These are phyloP conservation scores for Claviceps pazoutovae DNA, from an alignment of 2,329 filamentous ascomycete species.

Conservation along the genomic window DNA sequence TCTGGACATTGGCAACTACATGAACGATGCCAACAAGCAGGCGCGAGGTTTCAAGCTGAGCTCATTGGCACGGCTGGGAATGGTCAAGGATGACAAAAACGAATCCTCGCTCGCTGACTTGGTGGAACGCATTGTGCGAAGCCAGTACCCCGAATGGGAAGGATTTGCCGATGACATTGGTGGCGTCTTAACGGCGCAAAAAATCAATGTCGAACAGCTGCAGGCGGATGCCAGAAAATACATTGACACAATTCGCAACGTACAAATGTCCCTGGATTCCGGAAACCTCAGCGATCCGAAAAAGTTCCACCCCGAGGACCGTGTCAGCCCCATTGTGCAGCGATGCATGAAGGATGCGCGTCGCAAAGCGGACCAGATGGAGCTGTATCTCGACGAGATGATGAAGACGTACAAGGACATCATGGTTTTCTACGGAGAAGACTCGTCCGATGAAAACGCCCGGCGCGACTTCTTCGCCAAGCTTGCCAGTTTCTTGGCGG, in stretches of 20 bases:
- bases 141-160: conserved; percentile 94
- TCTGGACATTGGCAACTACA: conserved; percentile 97
- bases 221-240: conserved; percentile 79
- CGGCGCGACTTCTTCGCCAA: conserved; percentile 91
- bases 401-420: conserved; percentile 83
- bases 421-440: conserved; percentile 92
- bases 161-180: conserved; percentile 72
- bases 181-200: conserved; percentile 66
- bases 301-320: conserved; percentile 95
- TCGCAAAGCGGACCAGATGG: conserved; percentile 90
- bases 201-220: conserved; percentile 89
- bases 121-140: conserved; percentile 89
- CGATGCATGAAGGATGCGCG: conserved; percentile 92
- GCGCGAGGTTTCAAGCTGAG: conserved; percentile 95
- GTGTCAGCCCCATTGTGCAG: conserved; percentile 82
- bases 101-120: conserved; percentile 91
- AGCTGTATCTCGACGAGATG: conserved; percentile 89
- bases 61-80: conserved; percentile 78
- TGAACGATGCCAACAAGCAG: conserved; percentile 99
- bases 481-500: conserved; percentile 73
- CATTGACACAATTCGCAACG: conserved; percentile 86
- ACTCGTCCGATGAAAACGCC: conserved; percentile 81
- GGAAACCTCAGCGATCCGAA: conserved; percentile 93
- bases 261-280: conserved; percentile 81
- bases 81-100: conserved; percentile 99